Evolutionary conservation across 352 stramenopile species (phyloP).

Genomic region (Phytopythium litorale): DNA sequence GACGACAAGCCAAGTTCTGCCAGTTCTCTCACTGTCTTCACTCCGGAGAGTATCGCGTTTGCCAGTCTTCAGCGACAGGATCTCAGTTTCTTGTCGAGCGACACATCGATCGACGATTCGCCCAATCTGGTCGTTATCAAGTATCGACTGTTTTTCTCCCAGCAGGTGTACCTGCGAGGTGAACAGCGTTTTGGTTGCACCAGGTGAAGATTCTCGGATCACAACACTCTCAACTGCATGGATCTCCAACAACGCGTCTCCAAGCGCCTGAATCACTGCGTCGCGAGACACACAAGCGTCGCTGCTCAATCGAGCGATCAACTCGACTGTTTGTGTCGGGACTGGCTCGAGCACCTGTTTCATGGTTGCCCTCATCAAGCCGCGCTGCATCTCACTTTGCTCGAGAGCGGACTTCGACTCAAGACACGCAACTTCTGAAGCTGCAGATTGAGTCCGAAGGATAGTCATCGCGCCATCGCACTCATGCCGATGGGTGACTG

Average conservation of each 20-base stretch:
- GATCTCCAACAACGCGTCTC: neutral
- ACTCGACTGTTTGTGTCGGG: neutral
- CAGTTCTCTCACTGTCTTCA: neutral
- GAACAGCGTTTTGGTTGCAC: neutral
- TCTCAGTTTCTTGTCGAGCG: neutral
- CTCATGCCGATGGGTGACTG: neutral
- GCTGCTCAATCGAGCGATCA: neutral
- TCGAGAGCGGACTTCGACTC: neutral
- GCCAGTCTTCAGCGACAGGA: neutral
- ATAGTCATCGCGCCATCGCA: neutral
- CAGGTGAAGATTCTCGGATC: neutral
- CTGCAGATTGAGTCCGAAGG: neutral
- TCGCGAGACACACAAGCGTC: neutral
- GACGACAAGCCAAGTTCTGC: neutral
- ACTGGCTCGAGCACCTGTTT: conserved; percentile 1
- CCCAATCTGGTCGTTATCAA: neutral
- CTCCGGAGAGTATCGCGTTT: neutral
- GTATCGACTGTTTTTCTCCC: neutral
- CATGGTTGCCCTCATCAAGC: neutral
- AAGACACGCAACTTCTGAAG: neutral
- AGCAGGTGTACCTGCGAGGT: neutral
- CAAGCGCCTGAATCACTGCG: neutral
- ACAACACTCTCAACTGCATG: neutral
- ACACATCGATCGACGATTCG: neutral
- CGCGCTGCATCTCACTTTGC: neutral